Percentiles rank a stretch among this genome's conserved stretches.
Conservation (phyloP, 1,284 basidiomycete species). For the Stygiomarasmius scandens region DNA sequence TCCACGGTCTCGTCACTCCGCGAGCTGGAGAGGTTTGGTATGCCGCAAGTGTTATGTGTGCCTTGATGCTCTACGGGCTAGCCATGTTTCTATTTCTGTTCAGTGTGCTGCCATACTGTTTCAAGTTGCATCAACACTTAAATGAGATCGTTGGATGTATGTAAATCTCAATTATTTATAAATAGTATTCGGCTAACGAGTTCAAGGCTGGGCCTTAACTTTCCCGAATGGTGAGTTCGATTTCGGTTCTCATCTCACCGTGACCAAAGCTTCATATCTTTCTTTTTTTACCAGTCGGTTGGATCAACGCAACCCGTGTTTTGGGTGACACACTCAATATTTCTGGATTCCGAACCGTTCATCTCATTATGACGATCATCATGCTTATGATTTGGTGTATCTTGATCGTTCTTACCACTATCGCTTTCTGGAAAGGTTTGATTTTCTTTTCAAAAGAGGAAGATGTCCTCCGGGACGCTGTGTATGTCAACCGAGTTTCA, state of each 20-base stretch:
- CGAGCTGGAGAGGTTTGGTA: conserved; percentile 51
- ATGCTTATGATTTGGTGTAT: conserved; percentile 44
- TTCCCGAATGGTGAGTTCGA: conserved; percentile 46
- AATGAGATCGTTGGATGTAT: conserved; percentile 51
- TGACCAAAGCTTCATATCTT: no score
- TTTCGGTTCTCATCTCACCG: not conserved
- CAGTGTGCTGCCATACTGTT: conserved; percentile 49
- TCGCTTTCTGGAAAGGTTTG: conserved; percentile 45
- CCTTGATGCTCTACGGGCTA: conserved; percentile 46
- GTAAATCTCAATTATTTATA: conserved; percentile 17
- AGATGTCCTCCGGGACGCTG: conserved; percentile 43
- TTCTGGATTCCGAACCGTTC: conserved; percentile 40
- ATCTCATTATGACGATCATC: conserved; percentile 40
- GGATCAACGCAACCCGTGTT: conserved; percentile 45
- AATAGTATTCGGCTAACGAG: not conserved
- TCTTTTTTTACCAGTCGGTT: conserved; percentile 36
- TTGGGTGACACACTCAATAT: conserved; percentile 45
- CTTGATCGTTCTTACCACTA: conserved; percentile 41
- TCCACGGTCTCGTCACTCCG: conserved; percentile 41
- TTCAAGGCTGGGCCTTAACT: conserved; percentile 47
- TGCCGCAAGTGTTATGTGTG: conserved; percentile 41
- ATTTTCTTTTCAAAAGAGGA: conserved; percentile 49
- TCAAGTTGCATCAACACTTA: conserved; percentile 50
- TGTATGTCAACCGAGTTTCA: no score
- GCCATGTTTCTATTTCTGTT: conserved; percentile 52